A percentile compares a stretch with the other conserved stretches of the same genome.
phyloP scores from a whole-genome alignment of 2,329 filamentous ascomycete species.

The Lachnellula suecica region DNA sequence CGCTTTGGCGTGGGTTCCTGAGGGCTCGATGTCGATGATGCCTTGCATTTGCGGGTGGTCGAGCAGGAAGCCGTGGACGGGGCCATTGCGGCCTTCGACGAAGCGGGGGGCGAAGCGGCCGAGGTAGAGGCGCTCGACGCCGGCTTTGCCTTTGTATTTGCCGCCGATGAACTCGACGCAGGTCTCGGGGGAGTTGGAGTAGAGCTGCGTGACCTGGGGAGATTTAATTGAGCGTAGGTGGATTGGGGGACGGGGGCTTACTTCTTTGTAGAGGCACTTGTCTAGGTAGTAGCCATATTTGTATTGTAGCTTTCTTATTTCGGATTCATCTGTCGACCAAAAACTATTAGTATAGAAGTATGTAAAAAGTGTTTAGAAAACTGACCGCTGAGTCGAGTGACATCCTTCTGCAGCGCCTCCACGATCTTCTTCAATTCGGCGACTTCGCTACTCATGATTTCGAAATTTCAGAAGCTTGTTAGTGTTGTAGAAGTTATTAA shows the following conservation, averaged over 20 bases:
- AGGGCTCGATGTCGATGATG: conserved; percentile 49
- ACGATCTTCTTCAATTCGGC: conserved; percentile 15
- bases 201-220: conserved; percentile 46
- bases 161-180: conserved; percentile 57
- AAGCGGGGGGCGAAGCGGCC: conserved; percentile 50
- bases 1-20: conserved; percentile 47
- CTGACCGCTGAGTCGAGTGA: conserved; percentile 23
- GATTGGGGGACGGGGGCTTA: too few species aligned
- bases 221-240: conserved; percentile 1
- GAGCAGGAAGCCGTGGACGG: conserved; percentile 54
- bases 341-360: conserved; percentile 27
- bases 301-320: conserved; percentile 54
- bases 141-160: conserved; percentile 50
- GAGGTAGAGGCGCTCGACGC: conserved; percentile 51
- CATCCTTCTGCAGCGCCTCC: conserved; percentile 16
- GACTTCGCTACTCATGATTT: conserved; percentile 4
- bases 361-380: conserved; percentile 17
- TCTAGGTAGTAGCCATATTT: conserved; percentile 60
- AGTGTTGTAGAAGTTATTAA: not conserved
- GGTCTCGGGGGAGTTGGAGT: conserved; percentile 50
- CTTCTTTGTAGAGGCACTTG: conserved; percentile 58
- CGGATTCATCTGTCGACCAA: conserved; percentile 46
- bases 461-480: not conserved
- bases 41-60: conserved; percentile 59
- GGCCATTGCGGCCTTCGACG: conserved; percentile 53